Evolutionary conservation across 306 rosid genomes (phyloP).

Genomic region (Coriaria nepalensis): DNA sequence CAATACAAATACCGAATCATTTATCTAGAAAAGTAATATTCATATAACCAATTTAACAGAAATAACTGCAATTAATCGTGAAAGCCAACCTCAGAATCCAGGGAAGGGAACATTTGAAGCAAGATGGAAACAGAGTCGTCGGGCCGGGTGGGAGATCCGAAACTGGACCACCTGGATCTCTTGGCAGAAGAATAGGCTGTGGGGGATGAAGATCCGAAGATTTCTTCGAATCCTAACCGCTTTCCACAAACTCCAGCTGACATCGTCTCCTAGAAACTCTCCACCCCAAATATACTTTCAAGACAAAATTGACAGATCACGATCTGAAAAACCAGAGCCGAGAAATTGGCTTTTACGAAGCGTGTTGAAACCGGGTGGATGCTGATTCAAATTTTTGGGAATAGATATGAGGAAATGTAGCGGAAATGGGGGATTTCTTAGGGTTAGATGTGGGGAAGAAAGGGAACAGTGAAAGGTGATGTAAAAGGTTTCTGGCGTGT

Average conservation of each 20-base stretch:
- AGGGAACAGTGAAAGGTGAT: slow-evolving; percentile 1
- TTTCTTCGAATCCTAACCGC: slow-evolving; percentile 29
- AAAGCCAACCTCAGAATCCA: slow-evolving; percentile 20
- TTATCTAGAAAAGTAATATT: not conserved
- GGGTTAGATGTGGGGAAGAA: slow-evolving; percentile 11
- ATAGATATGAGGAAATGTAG: not conserved
- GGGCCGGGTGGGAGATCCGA: slow-evolving; percentile 17
- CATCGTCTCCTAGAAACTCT: slow-evolving; percentile 12
- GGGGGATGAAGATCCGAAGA: slow-evolving; percentile 32
- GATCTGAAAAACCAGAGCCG: not conserved
- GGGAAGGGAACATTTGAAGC: slow-evolving; percentile 25
- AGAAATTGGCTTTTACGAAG: not conserved
- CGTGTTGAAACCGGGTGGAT: too few relatives aligned
- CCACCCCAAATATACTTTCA: not conserved
- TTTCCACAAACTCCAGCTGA: slow-evolving; percentile 30
- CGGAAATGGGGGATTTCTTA: not conserved
- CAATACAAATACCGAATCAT: too few relatives aligned
- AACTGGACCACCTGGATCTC: slow-evolving; percentile 19
- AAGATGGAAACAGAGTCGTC: slow-evolving; percentile 15
- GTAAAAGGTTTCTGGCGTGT: slow-evolving; percentile 8
- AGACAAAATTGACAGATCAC: slow-evolving; percentile 2
- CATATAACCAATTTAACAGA: not conserved
- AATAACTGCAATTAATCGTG: not conserved
- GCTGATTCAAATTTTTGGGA: not conserved
- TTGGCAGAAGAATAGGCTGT: slow-evolving; percentile 21